These are phyloP conservation scores for Lachnum nothofagi DNA, from an alignment of 2,329 filamentous ascomycete species.

Conservation along the genomic window DNA sequence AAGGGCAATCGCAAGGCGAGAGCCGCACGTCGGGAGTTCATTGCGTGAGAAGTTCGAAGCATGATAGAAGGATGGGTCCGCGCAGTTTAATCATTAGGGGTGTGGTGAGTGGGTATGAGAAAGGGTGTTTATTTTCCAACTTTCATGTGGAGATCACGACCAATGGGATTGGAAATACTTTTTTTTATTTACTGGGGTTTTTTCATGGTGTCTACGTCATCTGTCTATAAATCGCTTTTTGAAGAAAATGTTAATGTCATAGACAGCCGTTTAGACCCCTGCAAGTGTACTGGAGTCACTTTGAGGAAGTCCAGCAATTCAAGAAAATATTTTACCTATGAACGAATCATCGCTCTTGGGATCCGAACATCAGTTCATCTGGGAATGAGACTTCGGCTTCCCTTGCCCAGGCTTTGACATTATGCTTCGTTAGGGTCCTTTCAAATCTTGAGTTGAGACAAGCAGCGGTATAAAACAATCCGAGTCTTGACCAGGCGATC, in stretches of 20 bases:
- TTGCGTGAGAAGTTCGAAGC: constrained; percentile 15
- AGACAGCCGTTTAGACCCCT: constrained; percentile 3
- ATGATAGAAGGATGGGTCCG: constrained; percentile 6
- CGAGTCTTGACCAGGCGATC: not conserved
- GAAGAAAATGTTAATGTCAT: constrained; percentile 15
- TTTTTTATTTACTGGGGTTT: constrained; percentile 9
- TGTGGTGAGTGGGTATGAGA: constrained; percentile 10
- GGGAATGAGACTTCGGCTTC: no score
- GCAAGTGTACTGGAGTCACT: not conserved
- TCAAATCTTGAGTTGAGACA: not conserved
- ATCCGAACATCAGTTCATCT: no score
- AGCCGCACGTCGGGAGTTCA: constrained; percentile 17
- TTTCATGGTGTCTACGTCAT: constrained; percentile 15
- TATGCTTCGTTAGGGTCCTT: not conserved
- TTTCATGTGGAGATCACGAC: constrained; percentile 2
- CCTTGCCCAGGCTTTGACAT: not conserved
- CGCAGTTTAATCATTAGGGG: constrained; percentile 17
- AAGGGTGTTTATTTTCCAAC: constrained; percentile 14
- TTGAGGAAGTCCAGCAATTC: not conserved
- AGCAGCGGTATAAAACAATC: not conserved
- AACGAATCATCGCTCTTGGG: no score
- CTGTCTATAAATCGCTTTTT: constrained; percentile 19
- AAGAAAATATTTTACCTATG: not conserved
- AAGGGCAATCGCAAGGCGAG: constrained; percentile 7
- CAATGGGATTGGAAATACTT: constrained; percentile 7